A percentile compares a stretch with the other conserved stretches of the same genome.
These are phyloP conservation scores for Cryptococcus deneoformans DNA, from an alignment of 1,284 basidiomycete species.

Conservation along the genomic window DNA sequence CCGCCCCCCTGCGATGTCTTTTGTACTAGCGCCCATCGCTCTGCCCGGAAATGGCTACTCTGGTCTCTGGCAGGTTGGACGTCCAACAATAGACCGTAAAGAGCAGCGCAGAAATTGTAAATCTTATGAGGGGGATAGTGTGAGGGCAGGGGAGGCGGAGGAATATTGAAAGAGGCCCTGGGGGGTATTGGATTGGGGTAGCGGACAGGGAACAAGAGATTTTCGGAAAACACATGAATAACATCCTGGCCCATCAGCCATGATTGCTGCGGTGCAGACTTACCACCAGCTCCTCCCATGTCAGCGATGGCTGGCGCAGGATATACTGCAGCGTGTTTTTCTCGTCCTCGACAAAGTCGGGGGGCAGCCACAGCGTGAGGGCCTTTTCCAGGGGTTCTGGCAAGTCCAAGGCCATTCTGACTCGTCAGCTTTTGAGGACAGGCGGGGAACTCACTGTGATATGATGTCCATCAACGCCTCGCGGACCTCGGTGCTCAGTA, in stretches of 20 bases:
- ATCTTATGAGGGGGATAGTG: constrained; percentile 28
- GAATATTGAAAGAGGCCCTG: constrained; percentile 32
- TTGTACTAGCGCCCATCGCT: constrained; percentile 44
- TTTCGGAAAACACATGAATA: constrained; percentile 38
- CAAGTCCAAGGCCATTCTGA: constrained; percentile 38
- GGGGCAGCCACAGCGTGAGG: constrained; percentile 6
- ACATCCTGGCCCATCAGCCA: constrained; percentile 25
- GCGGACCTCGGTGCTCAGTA: constrained; percentile 7
- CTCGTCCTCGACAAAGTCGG: constrained; percentile 32
- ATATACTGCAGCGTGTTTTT: constrained; percentile 43
- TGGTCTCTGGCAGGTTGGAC: constrained; percentile 19
- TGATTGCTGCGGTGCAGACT: constrained; percentile 5
- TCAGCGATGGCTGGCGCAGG: constrained; percentile 30
- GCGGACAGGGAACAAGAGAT: constrained; percentile 36
- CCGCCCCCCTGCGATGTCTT: constrained; percentile 25
- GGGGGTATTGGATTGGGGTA: constrained; percentile 46
- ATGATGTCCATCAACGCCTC: constrained; percentile 36
- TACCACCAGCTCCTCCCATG: constrained; percentile 40
- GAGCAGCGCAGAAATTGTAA: constrained; percentile 39
- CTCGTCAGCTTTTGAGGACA: too few species aligned
- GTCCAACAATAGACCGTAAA: constrained; percentile 32
- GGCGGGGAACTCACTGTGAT: constrained; percentile 28
- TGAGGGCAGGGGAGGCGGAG: constrained; percentile 27
- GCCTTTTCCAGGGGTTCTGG: constrained; percentile 20
- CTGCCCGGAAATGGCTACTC: constrained; percentile 9